These are phyloP conservation scores for Myriosclerotinia curreyana DNA, from an alignment of 2,329 filamentous ascomycete genomes.

Conservation along the genomic window DNA sequence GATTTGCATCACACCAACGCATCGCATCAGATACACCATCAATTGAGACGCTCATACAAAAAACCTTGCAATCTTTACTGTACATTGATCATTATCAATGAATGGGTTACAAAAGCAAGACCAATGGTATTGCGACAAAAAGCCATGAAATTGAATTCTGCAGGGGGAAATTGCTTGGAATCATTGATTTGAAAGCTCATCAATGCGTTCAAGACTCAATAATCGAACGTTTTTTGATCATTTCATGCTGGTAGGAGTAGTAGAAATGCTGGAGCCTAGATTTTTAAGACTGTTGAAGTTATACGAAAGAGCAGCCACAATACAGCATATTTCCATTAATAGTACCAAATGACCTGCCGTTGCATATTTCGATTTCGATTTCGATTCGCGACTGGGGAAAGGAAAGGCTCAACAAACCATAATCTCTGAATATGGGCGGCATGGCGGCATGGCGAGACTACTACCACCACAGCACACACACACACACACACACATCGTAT, in stretches of 20 bases:
- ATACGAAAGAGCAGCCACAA: conserved; percentile 11
- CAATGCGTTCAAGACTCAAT: conserved; percentile 1
- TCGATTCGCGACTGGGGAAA: conserved; percentile 17
- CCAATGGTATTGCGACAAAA: conserved; percentile 5
- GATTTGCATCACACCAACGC: conserved; percentile 9
- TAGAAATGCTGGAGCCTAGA: conserved; percentile 19
- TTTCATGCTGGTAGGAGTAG: conserved; percentile 8
- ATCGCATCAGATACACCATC: not conserved
- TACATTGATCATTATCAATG: not conserved
- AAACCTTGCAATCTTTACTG: not conserved
- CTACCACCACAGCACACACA: not conserved
- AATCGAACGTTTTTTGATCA: not conserved
- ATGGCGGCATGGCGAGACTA: conserved; percentile 3
- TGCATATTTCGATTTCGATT: conserved; percentile 17
- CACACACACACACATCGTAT: not conserved
- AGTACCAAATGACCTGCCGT: conserved; percentile 12
- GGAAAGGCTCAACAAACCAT: conserved; percentile 4
- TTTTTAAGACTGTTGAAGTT: conserved; percentile 16
- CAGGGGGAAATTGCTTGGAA: too few relatives aligned
- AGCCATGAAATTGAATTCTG: conserved; percentile 9
- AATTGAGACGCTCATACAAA: not conserved
- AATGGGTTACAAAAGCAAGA: not conserved
- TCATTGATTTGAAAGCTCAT: too few relatives aligned
- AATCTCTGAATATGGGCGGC: conserved; percentile 2
- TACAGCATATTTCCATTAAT: conserved; percentile 15